Conservation (phyloP, 352 stramenopile species). For the Phytophthora podocarpi region DNA sequence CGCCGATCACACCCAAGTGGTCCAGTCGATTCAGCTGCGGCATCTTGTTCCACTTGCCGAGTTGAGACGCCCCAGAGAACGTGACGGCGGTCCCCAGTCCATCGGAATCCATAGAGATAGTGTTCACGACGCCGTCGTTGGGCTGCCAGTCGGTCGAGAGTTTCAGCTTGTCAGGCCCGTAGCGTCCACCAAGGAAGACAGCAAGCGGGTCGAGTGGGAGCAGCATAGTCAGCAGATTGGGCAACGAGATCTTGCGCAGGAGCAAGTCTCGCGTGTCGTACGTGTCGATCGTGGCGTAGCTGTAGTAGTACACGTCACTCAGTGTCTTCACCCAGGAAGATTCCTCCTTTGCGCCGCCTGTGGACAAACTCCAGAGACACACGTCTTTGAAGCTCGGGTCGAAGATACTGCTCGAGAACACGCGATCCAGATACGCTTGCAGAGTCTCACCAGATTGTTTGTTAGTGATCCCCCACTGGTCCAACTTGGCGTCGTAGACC, state of each 20-base stretch:
- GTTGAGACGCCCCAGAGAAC: conserved; percentile 36
- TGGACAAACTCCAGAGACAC: conserved; percentile 54
- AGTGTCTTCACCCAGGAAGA: conserved; percentile 58
- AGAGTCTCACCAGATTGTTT: conserved; percentile 38
- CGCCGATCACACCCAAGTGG: conserved; percentile 46
- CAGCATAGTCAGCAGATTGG: conserved; percentile 57
- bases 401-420: conserved; percentile 49
- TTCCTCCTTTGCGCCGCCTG: conserved; percentile 50
- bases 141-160: conserved; percentile 47
- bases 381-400: conserved; percentile 47
- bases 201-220: conserved; percentile 38
- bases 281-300: conserved; percentile 52
- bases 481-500: conserved; percentile 57
- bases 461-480: conserved; percentile 47
- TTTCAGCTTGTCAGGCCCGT: conserved; percentile 31
- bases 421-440: conserved; percentile 41
- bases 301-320: conserved; percentile 65
- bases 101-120: conserved; percentile 51
- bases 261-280: conserved; percentile 36
- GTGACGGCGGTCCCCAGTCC: conserved; percentile 21
- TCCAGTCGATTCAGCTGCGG: conserved; percentile 49
- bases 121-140: conserved; percentile 56
- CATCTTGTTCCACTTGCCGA: conserved; percentile 64
- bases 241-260: conserved; percentile 45
- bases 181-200: conserved; percentile 45